phyloP scores from a whole-genome alignment of 78 protist species.

The Monosiga brevicollis region DNA sequence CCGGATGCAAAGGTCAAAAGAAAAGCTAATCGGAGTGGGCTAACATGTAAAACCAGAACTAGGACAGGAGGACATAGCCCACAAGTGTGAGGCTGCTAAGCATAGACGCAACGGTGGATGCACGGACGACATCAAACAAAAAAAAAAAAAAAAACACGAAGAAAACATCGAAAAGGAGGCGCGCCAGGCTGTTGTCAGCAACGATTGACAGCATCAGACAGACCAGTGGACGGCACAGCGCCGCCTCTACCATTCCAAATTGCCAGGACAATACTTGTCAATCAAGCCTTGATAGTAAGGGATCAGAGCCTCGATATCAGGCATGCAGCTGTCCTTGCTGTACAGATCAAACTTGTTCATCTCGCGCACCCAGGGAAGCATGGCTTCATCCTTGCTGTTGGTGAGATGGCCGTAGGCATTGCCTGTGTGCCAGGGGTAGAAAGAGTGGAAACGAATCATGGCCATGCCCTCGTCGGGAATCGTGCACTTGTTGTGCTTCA shows the following conservation, averaged over 20 bases:
- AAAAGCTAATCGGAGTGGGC: too few relatives aligned
- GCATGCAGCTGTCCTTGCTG: slow-evolving; percentile 52
- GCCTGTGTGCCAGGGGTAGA: slow-evolving; percentile 77
- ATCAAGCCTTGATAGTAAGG: slow-evolving; percentile 60
- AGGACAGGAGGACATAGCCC: too few relatives aligned
- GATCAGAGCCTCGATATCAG: slow-evolving; percentile 37
- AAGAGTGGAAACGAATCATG: slow-evolving; percentile 76
- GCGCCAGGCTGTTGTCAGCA: too few relatives aligned
- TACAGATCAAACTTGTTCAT: slow-evolving; percentile 74
- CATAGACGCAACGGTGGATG: too few relatives aligned
- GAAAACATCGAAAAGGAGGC: too few relatives aligned
- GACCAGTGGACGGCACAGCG: too few relatives aligned
- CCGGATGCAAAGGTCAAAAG: too few relatives aligned
- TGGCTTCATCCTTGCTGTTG: slow-evolving; percentile 41
- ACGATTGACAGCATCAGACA: too few relatives aligned
- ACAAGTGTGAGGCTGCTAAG: too few relatives aligned
- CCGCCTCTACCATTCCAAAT: slow-evolving; percentile 26
- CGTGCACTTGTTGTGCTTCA: slow-evolving; percentile 16
- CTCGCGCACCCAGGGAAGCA: slow-evolving; percentile 66
- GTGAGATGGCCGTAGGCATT: slow-evolving; percentile 44
- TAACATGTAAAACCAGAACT: too few relatives aligned
- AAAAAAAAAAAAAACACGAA: too few relatives aligned
- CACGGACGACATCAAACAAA: too few relatives aligned
- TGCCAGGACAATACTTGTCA: slow-evolving; percentile 53
- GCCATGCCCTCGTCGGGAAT: slow-evolving; percentile 66